These are phyloP conservation scores for Hemisphaericaspora lyxosophila DNA, from an alignment of 1,139 yeast genomes.

Conservation along the genomic window DNA sequence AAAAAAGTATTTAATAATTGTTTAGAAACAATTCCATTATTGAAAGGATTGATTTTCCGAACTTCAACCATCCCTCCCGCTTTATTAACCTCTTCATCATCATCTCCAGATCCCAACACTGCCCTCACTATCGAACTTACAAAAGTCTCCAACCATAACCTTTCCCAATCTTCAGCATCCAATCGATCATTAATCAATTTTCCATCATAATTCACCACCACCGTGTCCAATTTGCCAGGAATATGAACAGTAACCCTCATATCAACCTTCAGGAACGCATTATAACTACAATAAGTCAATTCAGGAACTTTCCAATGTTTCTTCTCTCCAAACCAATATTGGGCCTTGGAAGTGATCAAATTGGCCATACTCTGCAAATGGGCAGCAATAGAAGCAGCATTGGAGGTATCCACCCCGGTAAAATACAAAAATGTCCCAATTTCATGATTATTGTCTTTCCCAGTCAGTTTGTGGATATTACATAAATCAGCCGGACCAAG, in stretches of 20 bases:
- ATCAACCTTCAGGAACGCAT: conserved; percentile 66
- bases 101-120: conserved; percentile 67
- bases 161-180: conserved; percentile 35
- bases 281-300: conserved; percentile 49
- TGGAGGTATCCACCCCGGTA: conserved; percentile 59
- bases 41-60: conserved; percentile 57
- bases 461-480: conserved; percentile 56
- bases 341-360: conserved; percentile 55
- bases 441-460: conserved; percentile 39
- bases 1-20: conserved; percentile 57
- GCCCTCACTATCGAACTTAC: conserved; percentile 66
- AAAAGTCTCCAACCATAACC: conserved; percentile 67
- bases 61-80: conserved; percentile 54
- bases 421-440: conserved; percentile 56
- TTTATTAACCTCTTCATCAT: conserved; percentile 49
- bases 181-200: conserved; percentile 41
- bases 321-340: conserved; percentile 63
- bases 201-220: conserved; percentile 49
- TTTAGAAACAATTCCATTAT: conserved; percentile 36
- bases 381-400: conserved; percentile 63
- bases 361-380: conserved; percentile 78
- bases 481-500: conserved; percentile 93
- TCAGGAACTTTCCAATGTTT: conserved; percentile 76
- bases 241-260: conserved; percentile 70
- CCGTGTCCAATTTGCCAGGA: conserved; percentile 55